A percentile compares a stretch with the other conserved stretches of the same genome.
These are phyloP conservation scores for Avena insularis DNA, from an alignment of 176 grass and related monocot species.

Conservation along the genomic window DNA sequence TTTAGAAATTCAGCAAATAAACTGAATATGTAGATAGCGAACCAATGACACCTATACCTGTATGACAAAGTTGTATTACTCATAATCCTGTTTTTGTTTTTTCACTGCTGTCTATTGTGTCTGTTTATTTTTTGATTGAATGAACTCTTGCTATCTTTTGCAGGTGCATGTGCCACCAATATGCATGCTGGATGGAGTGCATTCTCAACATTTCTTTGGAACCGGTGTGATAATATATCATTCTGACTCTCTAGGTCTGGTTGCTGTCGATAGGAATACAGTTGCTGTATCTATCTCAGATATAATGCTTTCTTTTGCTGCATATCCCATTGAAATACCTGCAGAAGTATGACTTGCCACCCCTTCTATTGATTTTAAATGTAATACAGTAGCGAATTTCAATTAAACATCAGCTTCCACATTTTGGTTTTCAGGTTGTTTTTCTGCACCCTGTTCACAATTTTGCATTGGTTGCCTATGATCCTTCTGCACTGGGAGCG, in stretches of 20 bases:
- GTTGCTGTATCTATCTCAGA: slow-evolving; percentile 93
- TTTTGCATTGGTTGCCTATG: slow-evolving; percentile 93
- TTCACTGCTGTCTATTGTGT: background rate
- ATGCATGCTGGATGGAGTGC: slow-evolving; percentile 99
- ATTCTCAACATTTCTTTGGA: slow-evolving; percentile 98
- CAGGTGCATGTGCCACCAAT: slow-evolving; percentile 97
- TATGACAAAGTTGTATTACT: background rate
- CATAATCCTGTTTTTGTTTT: background rate
- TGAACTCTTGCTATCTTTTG: slow-evolving; percentile 28
- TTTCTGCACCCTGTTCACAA: slow-evolving; percentile 98
- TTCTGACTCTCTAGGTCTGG: slow-evolving; percentile 84
- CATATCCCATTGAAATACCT: slow-evolving; percentile 99
- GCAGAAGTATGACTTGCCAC: slow-evolving; percentile 63
- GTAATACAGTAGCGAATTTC: background rate
- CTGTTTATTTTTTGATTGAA: background rate
- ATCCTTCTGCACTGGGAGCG: slow-evolving; percentile 93
- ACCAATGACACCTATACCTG: background rate
- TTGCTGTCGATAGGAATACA: slow-evolving; percentile 95
- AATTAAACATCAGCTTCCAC: slow-evolving; percentile 36
- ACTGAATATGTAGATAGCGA: slow-evolving; percentile 17
- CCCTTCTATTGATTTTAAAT: slow-evolving; percentile 34
- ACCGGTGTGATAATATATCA: slow-evolving; percentile 93
- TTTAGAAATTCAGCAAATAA: slow-evolving; percentile 10
- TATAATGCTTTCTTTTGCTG: slow-evolving; percentile 99
- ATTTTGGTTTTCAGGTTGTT: slow-evolving; percentile 75